phyloP scores from a whole-genome alignment of 2,329 filamentous ascomycete species.

The Aspergillus puulaauensis region DNA sequence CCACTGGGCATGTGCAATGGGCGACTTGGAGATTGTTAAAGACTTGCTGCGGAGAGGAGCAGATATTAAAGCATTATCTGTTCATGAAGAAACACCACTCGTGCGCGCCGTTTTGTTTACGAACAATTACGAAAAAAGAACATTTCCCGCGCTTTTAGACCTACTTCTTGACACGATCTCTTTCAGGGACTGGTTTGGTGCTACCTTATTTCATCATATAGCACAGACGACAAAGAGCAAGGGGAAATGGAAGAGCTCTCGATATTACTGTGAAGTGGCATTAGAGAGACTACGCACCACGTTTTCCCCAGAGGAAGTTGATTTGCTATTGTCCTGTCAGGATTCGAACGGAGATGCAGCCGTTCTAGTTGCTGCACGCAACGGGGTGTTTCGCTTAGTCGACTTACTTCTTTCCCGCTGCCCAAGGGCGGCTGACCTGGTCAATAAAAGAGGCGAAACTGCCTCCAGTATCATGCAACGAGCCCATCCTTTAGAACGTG shows the following conservation, averaged over 20 bases:
- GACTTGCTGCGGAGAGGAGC: slow-evolving; percentile 82
- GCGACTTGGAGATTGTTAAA: slow-evolving; percentile 86
- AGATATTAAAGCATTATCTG: slow-evolving; percentile 67
- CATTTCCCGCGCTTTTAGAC: slow-evolving; percentile 80
- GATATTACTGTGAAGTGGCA: slow-evolving; percentile 91
- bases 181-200: slow-evolving; percentile 74
- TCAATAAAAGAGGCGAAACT: slow-evolving; percentile 77
- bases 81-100: slow-evolving; percentile 78
- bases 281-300: slow-evolving; percentile 82
- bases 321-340: slow-evolving; percentile 74
- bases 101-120: slow-evolving; percentile 96
- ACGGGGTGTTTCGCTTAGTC: slow-evolving; percentile 77
- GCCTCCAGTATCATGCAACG: slow-evolving; percentile 80
- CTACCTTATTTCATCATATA: slow-evolving; percentile 92
- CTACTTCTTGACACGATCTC: slow-evolving; percentile 81
- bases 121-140: slow-evolving; percentile 92
- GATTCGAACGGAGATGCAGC: slow-evolving; percentile 90
- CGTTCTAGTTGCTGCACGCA: slow-evolving; percentile 81
- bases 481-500: slow-evolving; percentile 66
- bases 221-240: slow-evolving; percentile 83
- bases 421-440: slow-evolving; percentile 73
- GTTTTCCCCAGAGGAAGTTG: slow-evolving; percentile 72
- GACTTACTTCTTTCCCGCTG: slow-evolving; percentile 69
- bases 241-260: slow-evolving; percentile 82
- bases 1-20: slow-evolving; percentile 98